Evolutionary conservation across 1,139 yeast genomes (phyloP).

Genomic region (Candida sanyaensis): DNA sequence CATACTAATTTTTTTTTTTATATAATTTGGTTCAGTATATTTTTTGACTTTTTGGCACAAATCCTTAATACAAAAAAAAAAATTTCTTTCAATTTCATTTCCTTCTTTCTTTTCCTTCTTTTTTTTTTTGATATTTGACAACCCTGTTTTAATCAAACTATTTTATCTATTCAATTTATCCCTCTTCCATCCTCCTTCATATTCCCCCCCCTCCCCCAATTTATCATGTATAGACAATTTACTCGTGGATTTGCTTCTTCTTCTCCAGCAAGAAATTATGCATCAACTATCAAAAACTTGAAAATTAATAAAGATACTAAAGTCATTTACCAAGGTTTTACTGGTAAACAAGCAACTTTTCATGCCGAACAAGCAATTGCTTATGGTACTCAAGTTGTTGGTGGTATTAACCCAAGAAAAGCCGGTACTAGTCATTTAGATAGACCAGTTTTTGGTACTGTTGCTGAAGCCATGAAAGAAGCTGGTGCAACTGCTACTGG

Average conservation of each 20-base stretch:
- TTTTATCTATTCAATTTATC: background rate
- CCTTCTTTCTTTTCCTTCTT: background rate
- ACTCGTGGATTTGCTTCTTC: constrained; percentile 45
- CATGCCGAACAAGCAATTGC: constrained; percentile 95
- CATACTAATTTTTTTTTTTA: too few relatives aligned
- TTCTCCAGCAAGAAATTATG: constrained; percentile 42
- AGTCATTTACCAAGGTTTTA: constrained; percentile 97
- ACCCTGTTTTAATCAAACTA: too few relatives aligned
- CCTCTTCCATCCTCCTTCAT: too few relatives aligned
- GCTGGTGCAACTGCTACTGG: constrained; percentile 96
- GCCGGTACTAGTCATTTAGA: constrained; percentile 91
- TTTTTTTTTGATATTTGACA: background rate
- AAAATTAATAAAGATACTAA: constrained; percentile 84
- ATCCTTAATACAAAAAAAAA: too few relatives aligned
- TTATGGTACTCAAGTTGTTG: constrained; percentile 92
- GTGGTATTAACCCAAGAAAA: constrained; percentile 98
- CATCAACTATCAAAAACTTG: constrained; percentile 81
- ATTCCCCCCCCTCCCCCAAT: background rate
- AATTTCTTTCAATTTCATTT: constrained; percentile 1
- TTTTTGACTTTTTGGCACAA: too few relatives aligned
- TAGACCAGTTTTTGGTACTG: constrained; percentile 85
- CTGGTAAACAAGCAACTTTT: constrained; percentile 97
- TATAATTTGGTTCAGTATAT: too few relatives aligned
- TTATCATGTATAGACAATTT: constrained; percentile 34
- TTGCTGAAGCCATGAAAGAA: constrained; percentile 83